phyloP scores from a whole-genome alignment of 2,329 filamentous ascomycete genomes.

The Diplodia sapinea region DNA sequence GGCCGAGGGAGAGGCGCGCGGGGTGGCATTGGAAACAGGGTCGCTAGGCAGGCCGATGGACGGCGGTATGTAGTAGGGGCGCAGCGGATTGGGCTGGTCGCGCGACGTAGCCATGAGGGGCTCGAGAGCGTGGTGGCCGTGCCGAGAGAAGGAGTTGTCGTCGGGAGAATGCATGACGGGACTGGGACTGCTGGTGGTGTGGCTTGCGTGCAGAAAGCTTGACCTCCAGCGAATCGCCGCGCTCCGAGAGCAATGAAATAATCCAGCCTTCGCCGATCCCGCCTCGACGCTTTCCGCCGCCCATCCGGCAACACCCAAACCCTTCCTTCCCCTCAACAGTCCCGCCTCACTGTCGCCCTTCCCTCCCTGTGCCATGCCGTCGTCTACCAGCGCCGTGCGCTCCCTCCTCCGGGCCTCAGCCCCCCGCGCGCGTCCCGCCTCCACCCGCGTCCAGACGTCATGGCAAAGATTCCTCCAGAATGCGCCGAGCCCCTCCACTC shows the following conservation, averaged over 20 bases:
- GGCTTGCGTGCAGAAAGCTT: conserved; percentile 28
- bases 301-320: background rate
- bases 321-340: conserved; percentile 28
- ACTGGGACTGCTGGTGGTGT: conserved; percentile 12
- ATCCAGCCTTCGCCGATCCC: conserved; percentile 21
- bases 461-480: conserved; percentile 22
- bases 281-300: conserved; percentile 13
- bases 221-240: conserved; percentile 30
- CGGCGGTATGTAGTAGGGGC: conserved; percentile 74
- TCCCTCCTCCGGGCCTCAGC: conserved; percentile 6
- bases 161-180: conserved; percentile 21
- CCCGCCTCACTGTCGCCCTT: background rate
- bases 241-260: conserved; percentile 29
- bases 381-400: conserved; percentile 19
- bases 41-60: conserved; percentile 66
- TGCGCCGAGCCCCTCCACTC: conserved; percentile 9
- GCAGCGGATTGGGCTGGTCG: conserved; percentile 65
- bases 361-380: conserved; percentile 15
- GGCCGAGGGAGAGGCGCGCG: conserved; percentile 41
- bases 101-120: conserved; percentile 51
- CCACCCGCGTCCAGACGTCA: conserved; percentile 16
- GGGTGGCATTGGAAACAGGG: conserved; percentile 42
- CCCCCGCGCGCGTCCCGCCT: conserved; percentile 11
- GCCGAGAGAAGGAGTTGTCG: conserved; percentile 3
- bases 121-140: conserved; percentile 15